Percentiles rank a stretch among this genome's conserved stretches.
These are phyloP conservation scores for Sungouiella thailandica DNA, from an alignment of 805 yeast species.

Conservation along the genomic window DNA sequence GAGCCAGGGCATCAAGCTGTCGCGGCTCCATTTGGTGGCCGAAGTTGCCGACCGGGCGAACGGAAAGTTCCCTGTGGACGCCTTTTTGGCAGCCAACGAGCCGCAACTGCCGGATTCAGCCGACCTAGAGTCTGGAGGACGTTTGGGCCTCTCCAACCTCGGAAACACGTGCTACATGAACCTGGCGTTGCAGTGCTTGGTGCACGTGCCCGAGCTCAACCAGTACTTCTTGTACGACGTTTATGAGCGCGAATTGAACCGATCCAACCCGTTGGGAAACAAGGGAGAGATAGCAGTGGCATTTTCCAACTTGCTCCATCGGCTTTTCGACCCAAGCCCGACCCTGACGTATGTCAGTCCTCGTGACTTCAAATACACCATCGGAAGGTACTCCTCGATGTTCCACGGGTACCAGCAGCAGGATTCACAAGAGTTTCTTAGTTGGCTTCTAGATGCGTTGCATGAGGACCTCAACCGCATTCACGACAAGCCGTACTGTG, in stretches of 20 bases:
- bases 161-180: slow-evolving; percentile 96
- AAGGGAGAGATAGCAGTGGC: slow-evolving; percentile 75
- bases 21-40: slow-evolving; percentile 24
- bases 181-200: slow-evolving; percentile 84
- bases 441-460: slow-evolving; percentile 79
- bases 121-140: slow-evolving; percentile 45
- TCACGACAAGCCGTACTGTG: slow-evolving; percentile 75
- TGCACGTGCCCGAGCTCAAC: slow-evolving; percentile 79
- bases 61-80: slow-evolving; percentile 21
- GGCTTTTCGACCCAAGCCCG: slow-evolving; percentile 40
- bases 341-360: slow-evolving; percentile 44
- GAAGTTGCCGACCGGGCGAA: slow-evolving; percentile 19
- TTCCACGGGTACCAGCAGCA: slow-evolving; percentile 84
- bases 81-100: slow-evolving; percentile 4
- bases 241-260: slow-evolving; percentile 63
- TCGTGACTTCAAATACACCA: slow-evolving; percentile 66
- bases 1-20: slow-evolving; percentile 24
- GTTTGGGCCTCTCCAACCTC: slow-evolving; percentile 59
- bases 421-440: slow-evolving; percentile 89
- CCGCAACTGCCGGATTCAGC: slow-evolving; percentile 8
- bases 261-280: slow-evolving; percentile 79
- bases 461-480: slow-evolving; percentile 92
- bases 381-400: slow-evolving; percentile 74
- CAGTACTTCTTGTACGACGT: slow-evolving; percentile 65
- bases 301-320: slow-evolving; percentile 65